phyloP scores from a whole-genome alignment of 441 rosid species.

The Populus hybrid region DNA sequence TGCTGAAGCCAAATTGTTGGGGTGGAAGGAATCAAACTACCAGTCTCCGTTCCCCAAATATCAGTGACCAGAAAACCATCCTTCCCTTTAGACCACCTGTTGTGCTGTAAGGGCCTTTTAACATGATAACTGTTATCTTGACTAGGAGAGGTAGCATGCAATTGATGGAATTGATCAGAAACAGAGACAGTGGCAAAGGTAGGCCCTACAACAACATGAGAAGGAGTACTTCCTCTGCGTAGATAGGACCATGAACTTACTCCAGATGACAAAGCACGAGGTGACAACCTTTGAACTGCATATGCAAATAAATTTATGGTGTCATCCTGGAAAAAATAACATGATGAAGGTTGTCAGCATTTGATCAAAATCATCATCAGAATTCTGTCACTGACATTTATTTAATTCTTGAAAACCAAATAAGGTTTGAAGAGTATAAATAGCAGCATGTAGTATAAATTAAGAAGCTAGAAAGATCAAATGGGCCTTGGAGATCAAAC shows the following conservation, averaged over 20 bases:
- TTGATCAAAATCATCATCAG: slow-evolving; percentile 8
- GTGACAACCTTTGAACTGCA: slow-evolving; percentile 70
- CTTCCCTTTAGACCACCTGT: slow-evolving; percentile 35
- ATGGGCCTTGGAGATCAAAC: slow-evolving; percentile 25
- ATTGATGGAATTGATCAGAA: slow-evolving; percentile 40
- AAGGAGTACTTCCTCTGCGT: slow-evolving; percentile 17
- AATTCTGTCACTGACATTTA: slow-evolving; percentile 11
- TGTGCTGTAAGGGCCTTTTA: slow-evolving; percentile 69
- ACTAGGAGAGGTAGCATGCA: slow-evolving; percentile 36
- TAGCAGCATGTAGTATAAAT: slow-evolving; percentile 12
- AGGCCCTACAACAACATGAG: slow-evolving; percentile 38
- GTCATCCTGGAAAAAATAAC: slow-evolving; percentile 65
- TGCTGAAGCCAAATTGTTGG: too few relatives aligned
- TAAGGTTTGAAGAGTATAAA: background rate
- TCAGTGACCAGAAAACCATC: too few relatives aligned
- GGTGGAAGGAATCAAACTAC: too few relatives aligned
- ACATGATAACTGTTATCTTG: slow-evolving; percentile 40
- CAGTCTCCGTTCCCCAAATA: too few relatives aligned
- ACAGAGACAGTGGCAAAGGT: slow-evolving; percentile 34
- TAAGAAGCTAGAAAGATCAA: slow-evolving; percentile 13
- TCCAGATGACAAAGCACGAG: slow-evolving; percentile 61
- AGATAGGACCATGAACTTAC: background rate
- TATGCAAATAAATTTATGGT: slow-evolving; percentile 74
- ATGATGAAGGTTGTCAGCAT: slow-evolving; percentile 24
- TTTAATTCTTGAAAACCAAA: slow-evolving; percentile 7